Percentiles rank a stretch among this genome's conserved stretches.
These are phyloP conservation scores for Rhodotorula sp. DNA, from an alignment of 1,284 basidiomycete species.

Conservation along the genomic window DNA sequence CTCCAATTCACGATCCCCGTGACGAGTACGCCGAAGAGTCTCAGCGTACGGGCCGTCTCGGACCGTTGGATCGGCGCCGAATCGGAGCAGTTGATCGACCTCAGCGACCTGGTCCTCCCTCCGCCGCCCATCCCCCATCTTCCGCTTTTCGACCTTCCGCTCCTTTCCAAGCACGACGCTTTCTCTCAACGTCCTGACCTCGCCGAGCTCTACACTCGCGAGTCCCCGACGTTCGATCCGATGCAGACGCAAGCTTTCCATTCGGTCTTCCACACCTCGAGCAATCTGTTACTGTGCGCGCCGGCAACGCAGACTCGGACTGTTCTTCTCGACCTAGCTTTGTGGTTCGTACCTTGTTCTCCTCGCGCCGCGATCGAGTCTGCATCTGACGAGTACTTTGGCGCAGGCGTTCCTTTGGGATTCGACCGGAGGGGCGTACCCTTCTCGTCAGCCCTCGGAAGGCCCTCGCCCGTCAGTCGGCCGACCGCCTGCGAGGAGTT, in stretches of 20 bases:
- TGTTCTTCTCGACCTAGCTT: slow-evolving; percentile 62
- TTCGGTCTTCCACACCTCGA: slow-evolving; percentile 68
- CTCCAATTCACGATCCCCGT: slow-evolving; percentile 81
- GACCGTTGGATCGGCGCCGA: slow-evolving; percentile 95
- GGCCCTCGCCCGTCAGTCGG: slow-evolving; percentile 48
- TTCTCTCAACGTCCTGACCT: slow-evolving; percentile 23
- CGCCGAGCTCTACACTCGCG: slow-evolving; percentile 20
- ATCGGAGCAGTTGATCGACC: slow-evolving; percentile 63
- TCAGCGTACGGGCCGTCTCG: slow-evolving; percentile 76
- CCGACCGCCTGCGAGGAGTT: slow-evolving; percentile 45
- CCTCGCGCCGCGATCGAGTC: background rate
- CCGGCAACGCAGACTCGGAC: slow-evolving; percentile 26
- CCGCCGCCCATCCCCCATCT: slow-evolving; percentile 62
- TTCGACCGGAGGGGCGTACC: slow-evolving; percentile 45
- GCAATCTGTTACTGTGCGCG: slow-evolving; percentile 64
- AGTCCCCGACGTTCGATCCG: slow-evolving; percentile 60
- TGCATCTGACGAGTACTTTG: background rate
- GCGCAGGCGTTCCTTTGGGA: slow-evolving; percentile 49
- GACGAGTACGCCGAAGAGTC: slow-evolving; percentile 58
- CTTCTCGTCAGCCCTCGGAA: slow-evolving; percentile 49
- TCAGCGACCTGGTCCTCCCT: slow-evolving; percentile 77
- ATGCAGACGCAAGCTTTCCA: slow-evolving; percentile 91
- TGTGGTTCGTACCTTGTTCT: slow-evolving; percentile 59
- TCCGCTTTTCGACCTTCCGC: slow-evolving; percentile 74
- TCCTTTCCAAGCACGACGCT: slow-evolving; percentile 60